Evolutionary conservation across 257 asterid species (phyloP), one percentile per base, ranked within the genome.

Genomic region (Solanum sparsipilum): DNA sequence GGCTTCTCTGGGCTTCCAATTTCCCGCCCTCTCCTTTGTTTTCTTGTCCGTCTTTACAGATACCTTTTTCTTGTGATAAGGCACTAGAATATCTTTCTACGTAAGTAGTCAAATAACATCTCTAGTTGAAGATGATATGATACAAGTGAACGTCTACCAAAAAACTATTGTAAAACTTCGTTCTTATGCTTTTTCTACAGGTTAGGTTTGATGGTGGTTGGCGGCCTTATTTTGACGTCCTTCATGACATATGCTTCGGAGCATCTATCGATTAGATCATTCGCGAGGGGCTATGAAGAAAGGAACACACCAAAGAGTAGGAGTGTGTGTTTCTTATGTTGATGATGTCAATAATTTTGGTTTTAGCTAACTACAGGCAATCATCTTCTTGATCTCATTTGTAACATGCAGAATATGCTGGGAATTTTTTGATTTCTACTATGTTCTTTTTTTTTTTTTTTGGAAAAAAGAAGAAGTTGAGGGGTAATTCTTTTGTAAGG

Each of bases 181-280:
- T 72, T 72, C 79, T 71, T 38, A 31, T 44, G 52, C 21, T 86
- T 39, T 63, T 44, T 87, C 60, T 31, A 84, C 98, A 96, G 99
- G 93, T 89, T 96, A 90, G 98, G 96, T 83, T 88, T 94, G 93
- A 94, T 96, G 98, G 98, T 92, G 44, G 93, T 79, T 20, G 92
- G 91, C 13, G 98, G 98, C 89, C 74, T 96, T 85, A 39, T 93
- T 81, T 92, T 96, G 91, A 95, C 93, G 41, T 93, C 97, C 67
- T 96, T 95, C 90, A 92, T 93, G 96, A 94, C 99, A 6, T 93
- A 91, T 88, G 98, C 98, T 84, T 92, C 98, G 2, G 96, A 94
- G 75, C 98, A 92, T 90, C 94, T 96, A 71, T 94, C 98, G 5
- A 83, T 92, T 75, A 88, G 92, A 89, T 93, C 97, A 82, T 96